Evolutionary conservation across 331 rosid species (phyloP).

Genomic region (Phaseolus coccineus): DNA sequence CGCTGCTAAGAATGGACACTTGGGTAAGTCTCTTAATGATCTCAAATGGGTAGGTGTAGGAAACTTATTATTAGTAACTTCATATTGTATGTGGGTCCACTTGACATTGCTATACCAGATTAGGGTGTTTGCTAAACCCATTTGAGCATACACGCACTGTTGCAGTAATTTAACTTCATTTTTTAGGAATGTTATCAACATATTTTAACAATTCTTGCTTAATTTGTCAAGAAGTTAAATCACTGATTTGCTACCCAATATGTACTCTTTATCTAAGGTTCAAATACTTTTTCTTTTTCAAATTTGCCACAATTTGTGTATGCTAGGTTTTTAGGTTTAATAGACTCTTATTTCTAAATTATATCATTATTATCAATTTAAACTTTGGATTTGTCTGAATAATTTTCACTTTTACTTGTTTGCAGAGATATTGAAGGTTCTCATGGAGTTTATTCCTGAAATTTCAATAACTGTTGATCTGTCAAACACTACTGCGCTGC

Average conservation of each 20-base stretch:
- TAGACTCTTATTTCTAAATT: slow-evolving; percentile 14
- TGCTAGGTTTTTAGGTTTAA: slow-evolving; percentile 24
- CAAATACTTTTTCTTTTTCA: slow-evolving; percentile 6
- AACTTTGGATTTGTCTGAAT: slow-evolving; percentile 33
- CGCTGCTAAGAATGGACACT: slow-evolving; percentile 80
- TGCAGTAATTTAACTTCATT: slow-evolving; percentile 13
- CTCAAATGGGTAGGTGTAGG: neutral
- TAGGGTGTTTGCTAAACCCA: slow-evolving; percentile 7
- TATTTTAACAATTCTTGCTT: slow-evolving; percentile 21
- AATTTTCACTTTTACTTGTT: slow-evolving; percentile 32
- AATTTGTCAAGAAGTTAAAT: neutral
- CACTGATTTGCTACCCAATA: slow-evolving; percentile 31
- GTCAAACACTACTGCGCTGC: slow-evolving; percentile 80
- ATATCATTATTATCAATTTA: slow-evolving; percentile 22
- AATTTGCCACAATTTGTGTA: slow-evolving; percentile 20
- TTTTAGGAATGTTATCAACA: slow-evolving; percentile 31
- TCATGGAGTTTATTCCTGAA: slow-evolving; percentile 69
- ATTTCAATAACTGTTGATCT: slow-evolving; percentile 77
- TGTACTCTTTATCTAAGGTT: slow-evolving; percentile 1
- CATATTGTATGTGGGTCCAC: slow-evolving; percentile 5
- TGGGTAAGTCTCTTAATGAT: slow-evolving; percentile 58
- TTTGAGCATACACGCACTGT: slow-evolving; percentile 11
- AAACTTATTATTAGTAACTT: neutral
- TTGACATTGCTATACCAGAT: slow-evolving; percentile 16
- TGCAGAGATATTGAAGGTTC: slow-evolving; percentile 73